phyloP scores from a whole-genome alignment of 2,329 filamentous ascomycete genomes.

The Knoxdaviesia capensis region DNA sequence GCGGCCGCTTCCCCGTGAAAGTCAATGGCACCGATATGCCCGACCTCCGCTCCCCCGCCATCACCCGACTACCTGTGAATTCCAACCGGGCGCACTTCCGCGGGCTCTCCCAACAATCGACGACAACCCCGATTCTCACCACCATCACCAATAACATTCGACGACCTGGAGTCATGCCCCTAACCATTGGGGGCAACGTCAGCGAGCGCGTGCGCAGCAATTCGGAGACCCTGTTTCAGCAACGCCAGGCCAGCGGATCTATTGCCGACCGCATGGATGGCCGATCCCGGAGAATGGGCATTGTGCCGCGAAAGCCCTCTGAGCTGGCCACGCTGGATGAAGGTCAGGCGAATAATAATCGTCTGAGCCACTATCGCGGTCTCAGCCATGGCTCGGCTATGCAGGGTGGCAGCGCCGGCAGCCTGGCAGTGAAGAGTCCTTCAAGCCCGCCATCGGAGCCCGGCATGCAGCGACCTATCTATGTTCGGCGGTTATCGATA shows the following conservation, averaged over 20 bases:
- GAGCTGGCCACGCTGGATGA: constrained; percentile 45
- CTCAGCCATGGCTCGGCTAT: constrained; percentile 50
- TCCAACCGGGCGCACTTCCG: constrained; percentile 53
- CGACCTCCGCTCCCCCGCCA: constrained; percentile 46
- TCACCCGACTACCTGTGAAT: constrained; percentile 12
- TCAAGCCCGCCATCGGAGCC: constrained; percentile 34
- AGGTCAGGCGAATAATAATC: constrained; percentile 31
- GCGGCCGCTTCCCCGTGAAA: constrained; percentile 47
- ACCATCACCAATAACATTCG: constrained; percentile 19
- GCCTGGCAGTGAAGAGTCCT: constrained; percentile 27
- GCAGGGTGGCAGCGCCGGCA: constrained; percentile 24
- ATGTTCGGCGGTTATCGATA: constrained; percentile 41
- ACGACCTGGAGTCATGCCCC: constrained; percentile 43
- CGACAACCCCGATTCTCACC: constrained; percentile 12
- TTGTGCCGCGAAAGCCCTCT: constrained; percentile 36
- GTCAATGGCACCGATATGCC: constrained; percentile 54
- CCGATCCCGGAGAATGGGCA: constrained; percentile 42
- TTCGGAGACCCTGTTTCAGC: constrained; percentile 37
- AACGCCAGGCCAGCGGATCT: constrained; percentile 9
- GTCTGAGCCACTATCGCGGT: constrained; percentile 46
- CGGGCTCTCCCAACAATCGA: constrained; percentile 47
- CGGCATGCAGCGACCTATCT: constrained; percentile 35
- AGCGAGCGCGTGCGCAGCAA: constrained; percentile 49
- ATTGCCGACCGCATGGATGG: constrained; percentile 28
- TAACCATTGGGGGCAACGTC: constrained; percentile 41